A percentile compares a stretch with the other conserved stretches of the same genome.
These are phyloP conservation scores for Suillus americanus DNA, from an alignment of 768 basidiomycete genomes.

Conservation along the genomic window DNA sequence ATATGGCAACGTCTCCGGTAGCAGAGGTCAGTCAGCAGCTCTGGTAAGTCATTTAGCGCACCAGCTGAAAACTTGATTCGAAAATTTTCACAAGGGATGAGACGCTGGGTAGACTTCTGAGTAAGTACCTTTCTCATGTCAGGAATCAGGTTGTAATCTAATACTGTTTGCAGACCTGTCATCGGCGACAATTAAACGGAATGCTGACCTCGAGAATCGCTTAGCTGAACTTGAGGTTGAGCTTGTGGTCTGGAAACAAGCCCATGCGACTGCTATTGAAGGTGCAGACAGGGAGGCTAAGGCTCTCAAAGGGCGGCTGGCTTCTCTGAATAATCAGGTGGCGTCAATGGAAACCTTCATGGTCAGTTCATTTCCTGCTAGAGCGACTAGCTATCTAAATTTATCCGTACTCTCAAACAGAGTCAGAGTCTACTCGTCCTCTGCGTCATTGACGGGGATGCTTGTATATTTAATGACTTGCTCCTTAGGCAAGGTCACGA, in stretches of 20 bases:
- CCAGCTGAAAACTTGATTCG: conserved; percentile 18
- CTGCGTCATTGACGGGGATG: conserved; percentile 74
- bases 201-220: conserved; percentile 61
- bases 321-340: conserved; percentile 64
- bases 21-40: conserved; percentile 61
- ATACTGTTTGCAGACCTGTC: conserved; percentile 53
- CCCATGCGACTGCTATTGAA: conserved; percentile 62
- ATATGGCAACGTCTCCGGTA: conserved; percentile 54
- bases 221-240: conserved; percentile 70
- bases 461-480: conserved; percentile 60
- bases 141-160: conserved; percentile 10
- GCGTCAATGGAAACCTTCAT: conserved; percentile 55
- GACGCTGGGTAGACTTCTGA: conserved; percentile 57
- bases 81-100: conserved; percentile 55
- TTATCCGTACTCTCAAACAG: conserved; percentile 31
- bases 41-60: conserved; percentile 46
- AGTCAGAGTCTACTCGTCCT: conserved; percentile 68
- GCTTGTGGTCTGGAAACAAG: conserved; percentile 68
- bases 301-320: conserved; percentile 67
- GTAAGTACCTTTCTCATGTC: conserved; percentile 35
- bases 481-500: conserved; percentile 62
- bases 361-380: conserved; percentile 22
- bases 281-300: conserved; percentile 61
- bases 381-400: neutral
- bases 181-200: conserved; percentile 59